A percentile compares a stretch with the other conserved stretches of the same genome.
These are phyloP conservation scores for Discostella pseudostelligera DNA, from an alignment of 108 stramenopile genomes.

Conservation along the genomic window DNA sequence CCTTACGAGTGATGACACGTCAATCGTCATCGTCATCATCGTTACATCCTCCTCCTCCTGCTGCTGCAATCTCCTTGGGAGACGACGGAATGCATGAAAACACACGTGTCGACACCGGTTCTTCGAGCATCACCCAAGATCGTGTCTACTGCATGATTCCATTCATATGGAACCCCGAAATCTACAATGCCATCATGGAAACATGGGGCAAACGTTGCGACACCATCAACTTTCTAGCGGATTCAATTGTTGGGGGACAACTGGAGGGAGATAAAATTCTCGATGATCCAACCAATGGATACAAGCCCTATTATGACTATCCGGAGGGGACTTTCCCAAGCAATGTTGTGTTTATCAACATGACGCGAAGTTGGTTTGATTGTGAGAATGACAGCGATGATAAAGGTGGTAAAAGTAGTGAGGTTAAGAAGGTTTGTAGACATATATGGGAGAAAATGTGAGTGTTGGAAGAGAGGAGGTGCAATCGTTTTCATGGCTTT, in stretches of 20 bases:
- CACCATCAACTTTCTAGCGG: constrained; percentile 38
- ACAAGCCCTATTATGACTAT: constrained; percentile 42
- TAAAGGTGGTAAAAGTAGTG: neutral
- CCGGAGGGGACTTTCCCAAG: constrained; percentile 37
- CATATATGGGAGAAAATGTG: constrained; percentile 58
- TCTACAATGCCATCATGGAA: constrained; percentile 33
- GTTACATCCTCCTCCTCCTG: neutral
- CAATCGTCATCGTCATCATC: constrained; percentile 1
- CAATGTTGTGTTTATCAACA: constrained; percentile 47
- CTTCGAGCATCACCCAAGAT: constrained; percentile 3
- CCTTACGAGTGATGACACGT: neutral
- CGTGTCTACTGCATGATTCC: constrained; percentile 41
- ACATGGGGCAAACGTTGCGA: constrained; percentile 51
- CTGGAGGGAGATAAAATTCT: constrained; percentile 32
- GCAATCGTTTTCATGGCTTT: constrained; percentile 1
- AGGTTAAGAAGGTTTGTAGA: constrained; percentile 42
- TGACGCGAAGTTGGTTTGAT: constrained; percentile 46
- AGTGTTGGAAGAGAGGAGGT: neutral
- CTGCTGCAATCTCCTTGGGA: neutral
- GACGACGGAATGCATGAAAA: neutral
- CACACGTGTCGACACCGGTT: neutral
- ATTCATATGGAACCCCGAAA: constrained; percentile 28
- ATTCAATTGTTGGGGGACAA: constrained; percentile 38
- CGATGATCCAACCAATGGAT: constrained; percentile 22
- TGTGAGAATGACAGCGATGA: constrained; percentile 7